Evolutionary conservation across 2,329 filamentous ascomycete species (phyloP).

Genomic region (Pezicula neosporulosa): DNA sequence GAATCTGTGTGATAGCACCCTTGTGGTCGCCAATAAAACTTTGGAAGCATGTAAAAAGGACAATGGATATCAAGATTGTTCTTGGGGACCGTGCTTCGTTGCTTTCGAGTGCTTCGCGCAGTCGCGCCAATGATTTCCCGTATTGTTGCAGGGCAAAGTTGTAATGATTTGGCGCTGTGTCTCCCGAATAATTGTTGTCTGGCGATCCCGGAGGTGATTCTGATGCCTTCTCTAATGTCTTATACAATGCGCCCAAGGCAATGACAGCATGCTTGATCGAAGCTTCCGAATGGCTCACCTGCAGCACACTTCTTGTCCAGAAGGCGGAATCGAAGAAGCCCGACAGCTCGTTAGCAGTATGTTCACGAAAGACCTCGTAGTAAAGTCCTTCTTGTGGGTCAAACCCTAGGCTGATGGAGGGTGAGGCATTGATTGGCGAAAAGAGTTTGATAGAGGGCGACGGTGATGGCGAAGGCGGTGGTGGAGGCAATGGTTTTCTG

Average conservation of each 20-base stretch:
- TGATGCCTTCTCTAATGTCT: conserved; percentile 57
- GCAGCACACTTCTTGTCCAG: conserved; percentile 60
- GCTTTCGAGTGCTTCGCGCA: conserved; percentile 41
- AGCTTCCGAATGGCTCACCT: conserved; percentile 58
- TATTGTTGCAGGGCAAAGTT: conserved; percentile 59
- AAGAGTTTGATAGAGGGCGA: background rate
- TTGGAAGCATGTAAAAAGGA: conserved; percentile 66
- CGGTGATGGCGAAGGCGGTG: conserved; percentile 25
- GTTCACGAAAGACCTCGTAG: conserved; percentile 58
- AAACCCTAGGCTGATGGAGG: conserved; percentile 40
- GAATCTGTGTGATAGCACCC: conserved; percentile 59
- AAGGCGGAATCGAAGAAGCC: conserved; percentile 66
- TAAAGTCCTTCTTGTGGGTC: conserved; percentile 52
- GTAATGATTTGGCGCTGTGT: conserved; percentile 49
- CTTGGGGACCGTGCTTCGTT: conserved; percentile 42
- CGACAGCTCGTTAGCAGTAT: conserved; percentile 60
- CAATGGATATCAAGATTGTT: conserved; percentile 59
- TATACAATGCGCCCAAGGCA: conserved; percentile 64
- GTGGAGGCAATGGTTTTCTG: conserved; percentile 10
- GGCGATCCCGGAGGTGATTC: conserved; percentile 40
- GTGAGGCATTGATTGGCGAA: background rate
- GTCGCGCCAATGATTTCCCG: conserved; percentile 49
- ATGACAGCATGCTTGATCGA: conserved; percentile 64
- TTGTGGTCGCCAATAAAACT: conserved; percentile 62
- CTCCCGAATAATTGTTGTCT: conserved; percentile 23